phyloP scores from a whole-genome alignment of 1,284 basidiomycete genomes.

The Fomitopsis schrenkii region DNA sequence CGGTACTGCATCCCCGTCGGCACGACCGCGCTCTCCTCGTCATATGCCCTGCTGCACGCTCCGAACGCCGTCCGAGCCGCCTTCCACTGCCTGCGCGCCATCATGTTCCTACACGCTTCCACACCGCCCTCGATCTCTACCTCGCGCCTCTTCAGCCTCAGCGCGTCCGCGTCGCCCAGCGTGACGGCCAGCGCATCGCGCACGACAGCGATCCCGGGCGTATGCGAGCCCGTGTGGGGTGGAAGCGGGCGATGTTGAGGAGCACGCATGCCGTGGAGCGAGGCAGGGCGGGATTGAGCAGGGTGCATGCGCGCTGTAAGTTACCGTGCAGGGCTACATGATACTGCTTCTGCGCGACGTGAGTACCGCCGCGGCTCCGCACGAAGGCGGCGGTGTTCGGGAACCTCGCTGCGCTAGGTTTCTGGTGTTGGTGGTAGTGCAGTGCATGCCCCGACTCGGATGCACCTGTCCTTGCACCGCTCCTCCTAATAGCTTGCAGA shows the following conservation, averaged over 20 bases:
- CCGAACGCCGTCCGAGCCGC: conserved; percentile 14
- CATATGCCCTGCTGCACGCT: conserved; percentile 7
- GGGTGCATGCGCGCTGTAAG: conserved; percentile 8
- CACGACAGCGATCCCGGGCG: conserved; percentile 11
- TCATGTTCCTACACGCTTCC: conserved; percentile 8
- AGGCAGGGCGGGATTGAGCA: neutral
- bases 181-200: conserved; percentile 10
- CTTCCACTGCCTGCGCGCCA: conserved; percentile 15
- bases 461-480: too few species aligned
- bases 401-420: too few species aligned
- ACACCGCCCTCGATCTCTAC: conserved; percentile 10
- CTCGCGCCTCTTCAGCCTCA: conserved; percentile 5
- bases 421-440: too few species aligned
- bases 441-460: too few species aligned
- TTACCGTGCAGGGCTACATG: conserved; percentile 10
- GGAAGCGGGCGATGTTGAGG: conserved; percentile 12
- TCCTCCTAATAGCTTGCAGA: too few species aligned
- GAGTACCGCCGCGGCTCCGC: conserved; percentile 8
- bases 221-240: conserved; percentile 6
- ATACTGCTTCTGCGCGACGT: conserved; percentile 5
- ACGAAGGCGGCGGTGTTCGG: neutral
- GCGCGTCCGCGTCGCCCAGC: conserved; percentile 5
- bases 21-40: conserved; percentile 8
- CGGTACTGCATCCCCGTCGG: conserved; percentile 14
- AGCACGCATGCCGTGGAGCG: neutral